Evolutionary conservation across 192 early-diverging fungal species (phyloP), one percentile per base, ranked within the genome.

Genomic region (Cetraspora pellucida): DNA sequence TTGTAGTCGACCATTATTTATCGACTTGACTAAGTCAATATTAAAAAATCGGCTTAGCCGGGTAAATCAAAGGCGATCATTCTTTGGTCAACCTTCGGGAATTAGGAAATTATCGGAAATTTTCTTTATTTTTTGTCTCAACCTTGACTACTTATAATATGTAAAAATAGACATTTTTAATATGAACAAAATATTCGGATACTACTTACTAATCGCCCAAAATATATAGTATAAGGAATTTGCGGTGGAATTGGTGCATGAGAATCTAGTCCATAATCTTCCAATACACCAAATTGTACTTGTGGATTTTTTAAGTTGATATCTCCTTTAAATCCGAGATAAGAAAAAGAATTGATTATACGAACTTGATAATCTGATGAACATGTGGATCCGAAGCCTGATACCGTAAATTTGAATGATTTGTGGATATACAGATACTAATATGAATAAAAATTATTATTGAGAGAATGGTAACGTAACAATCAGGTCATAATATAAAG

Each of bases 241-340:
- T 78, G 55, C 8, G 74, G 28, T 61, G 81, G 81, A 23, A 75
- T 44, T 28, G 82, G 75, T 2, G 58, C 67, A 28, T 85, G 74
- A 5, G 81, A 67, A 43, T 90, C 85, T 3, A 77, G 72, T 14
- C 90, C 93, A 79, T 93, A 95, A 76, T 97, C 94, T 71, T 94
- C 93, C 60, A 92, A 86, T 6, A 93, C 86, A 28, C 84, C 71
- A 79, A 97, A 97, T 49, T 90, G 85, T 0, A 86, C 88, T 45
- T 93, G 85, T 9, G 97, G 92, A 27, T 85, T 88, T 72, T 93
- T 93, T 79, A 99, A 82, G 70, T 93, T 86, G 50, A 99, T 95
- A 49, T 86, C 84, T 5, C 97, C 97, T 52, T 90, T 68, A 58
- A 90, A 93, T n/a, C 83, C 90, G n/a, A 98, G 82, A 79, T 93